These are phyloP conservation scores for Primulina eburnea DNA, from an alignment of 257 asterid species.

Conservation along the genomic window DNA sequence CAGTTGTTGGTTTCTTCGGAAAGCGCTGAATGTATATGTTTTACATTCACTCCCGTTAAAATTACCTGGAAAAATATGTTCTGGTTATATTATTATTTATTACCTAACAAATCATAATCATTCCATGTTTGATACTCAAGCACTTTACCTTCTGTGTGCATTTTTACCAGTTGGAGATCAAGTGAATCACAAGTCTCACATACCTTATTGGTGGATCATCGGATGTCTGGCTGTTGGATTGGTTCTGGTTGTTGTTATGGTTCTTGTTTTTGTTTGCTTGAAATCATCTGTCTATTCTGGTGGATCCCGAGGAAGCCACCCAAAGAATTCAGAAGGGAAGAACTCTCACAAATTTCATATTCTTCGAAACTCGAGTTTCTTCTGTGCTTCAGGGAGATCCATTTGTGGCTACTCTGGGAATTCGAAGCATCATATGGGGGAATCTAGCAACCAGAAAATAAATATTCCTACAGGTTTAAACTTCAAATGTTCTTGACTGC, in stretches of 20 bases:
- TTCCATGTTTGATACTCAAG: neutral
- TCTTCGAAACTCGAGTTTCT: conserved; percentile 76
- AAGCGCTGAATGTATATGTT: neutral
- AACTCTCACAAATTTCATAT: conserved; percentile 67
- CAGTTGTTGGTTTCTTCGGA: neutral
- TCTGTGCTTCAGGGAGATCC: conserved; percentile 75
- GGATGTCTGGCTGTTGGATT: conserved; percentile 80
- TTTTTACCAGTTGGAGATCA: conserved; percentile 27
- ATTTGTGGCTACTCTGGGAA: conserved; percentile 56
- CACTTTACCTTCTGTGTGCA: neutral
- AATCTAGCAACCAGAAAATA: conserved; percentile 68
- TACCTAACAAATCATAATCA: neutral
- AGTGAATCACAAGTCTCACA: conserved; percentile 49
- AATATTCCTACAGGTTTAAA: conserved; percentile 76
- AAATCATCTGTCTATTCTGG: conserved; percentile 52
- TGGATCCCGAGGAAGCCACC: conserved; percentile 39
- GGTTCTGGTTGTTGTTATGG: conserved; percentile 45
- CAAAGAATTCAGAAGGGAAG: conserved; percentile 52
- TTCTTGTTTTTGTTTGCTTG: conserved; percentile 50
- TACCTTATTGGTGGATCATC: conserved; percentile 81
- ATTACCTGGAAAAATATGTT: neutral
- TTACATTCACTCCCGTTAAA: neutral
- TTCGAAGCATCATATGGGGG: conserved; percentile 47
- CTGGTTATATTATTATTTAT: neutral
- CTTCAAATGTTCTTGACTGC: neutral